Conservation (phyloP, 352 stramenopile genomes). For the Phytophthora fragariae region DNA sequence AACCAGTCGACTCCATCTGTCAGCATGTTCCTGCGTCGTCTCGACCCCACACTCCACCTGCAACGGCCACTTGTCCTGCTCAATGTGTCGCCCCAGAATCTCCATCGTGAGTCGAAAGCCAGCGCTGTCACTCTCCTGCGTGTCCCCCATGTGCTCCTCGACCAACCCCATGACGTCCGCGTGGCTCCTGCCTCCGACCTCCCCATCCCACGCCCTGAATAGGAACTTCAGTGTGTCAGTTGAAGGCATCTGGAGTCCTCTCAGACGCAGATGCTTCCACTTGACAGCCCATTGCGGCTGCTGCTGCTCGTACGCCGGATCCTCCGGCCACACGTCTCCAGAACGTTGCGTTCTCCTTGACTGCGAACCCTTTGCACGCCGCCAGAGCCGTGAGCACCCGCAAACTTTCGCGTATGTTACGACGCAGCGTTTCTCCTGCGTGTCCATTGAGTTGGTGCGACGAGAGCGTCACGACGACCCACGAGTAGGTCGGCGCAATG, state of each 20-base stretch:
- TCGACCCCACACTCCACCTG: constrained; percentile 20
- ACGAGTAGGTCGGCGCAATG: constrained; percentile 20
- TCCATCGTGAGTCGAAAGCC: constrained; percentile 19
- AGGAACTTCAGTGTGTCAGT: constrained; percentile 8
- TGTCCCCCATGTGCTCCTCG: constrained; percentile 15
- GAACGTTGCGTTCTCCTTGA: constrained; percentile 28
- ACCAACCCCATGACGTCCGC: constrained; percentile 6
- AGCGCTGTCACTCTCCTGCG: constrained; percentile 15
- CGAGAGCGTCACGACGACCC: constrained; percentile 20
- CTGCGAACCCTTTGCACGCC: constrained; percentile 23
- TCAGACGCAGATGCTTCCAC: constrained; percentile 26
- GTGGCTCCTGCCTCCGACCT: neutral
- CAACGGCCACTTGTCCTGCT: constrained; percentile 17
- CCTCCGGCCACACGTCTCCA: constrained; percentile 27
- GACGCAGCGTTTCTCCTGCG: neutral
- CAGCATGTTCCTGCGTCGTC: neutral
- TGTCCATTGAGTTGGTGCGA: neutral
- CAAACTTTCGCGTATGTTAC: constrained; percentile 22
- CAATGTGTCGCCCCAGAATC: constrained; percentile 19
- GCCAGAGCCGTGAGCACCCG: constrained; percentile 23
- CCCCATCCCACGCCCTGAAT: constrained; percentile 4
- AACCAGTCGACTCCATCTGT: constrained; percentile 11
- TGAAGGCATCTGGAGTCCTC: neutral
- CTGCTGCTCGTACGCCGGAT: neutral
- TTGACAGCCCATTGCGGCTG: constrained; percentile 17